A percentile compares a stretch with the other conserved stretches of the same genome.
phyloP scores from a whole-genome alignment of 108 stramenopile species.

The Fragilariopsis cylindrus region DNA sequence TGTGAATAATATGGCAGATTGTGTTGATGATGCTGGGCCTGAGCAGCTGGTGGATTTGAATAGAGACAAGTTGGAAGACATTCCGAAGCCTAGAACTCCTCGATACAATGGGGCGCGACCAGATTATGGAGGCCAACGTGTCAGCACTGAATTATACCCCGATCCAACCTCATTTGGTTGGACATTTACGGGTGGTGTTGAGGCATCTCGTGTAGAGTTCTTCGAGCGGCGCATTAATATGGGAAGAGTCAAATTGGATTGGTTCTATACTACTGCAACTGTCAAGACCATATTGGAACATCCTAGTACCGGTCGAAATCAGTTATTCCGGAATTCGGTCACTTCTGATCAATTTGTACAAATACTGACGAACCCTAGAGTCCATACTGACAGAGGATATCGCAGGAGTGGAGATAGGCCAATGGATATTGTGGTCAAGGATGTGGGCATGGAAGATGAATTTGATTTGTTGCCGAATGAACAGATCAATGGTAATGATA shows the following conservation, averaged over 20 bases:
- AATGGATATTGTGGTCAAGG: too few species aligned
- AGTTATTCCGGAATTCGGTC: conserved; percentile 32
- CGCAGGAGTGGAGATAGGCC: too few species aligned
- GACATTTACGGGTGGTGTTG: conserved; percentile 50
- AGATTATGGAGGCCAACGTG: background rate
- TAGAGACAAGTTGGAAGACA: too few species aligned
- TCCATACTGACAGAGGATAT: conserved; percentile 22
- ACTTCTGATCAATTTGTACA: conserved; percentile 28
- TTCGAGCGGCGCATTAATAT: conserved; percentile 36
- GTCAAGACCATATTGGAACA: conserved; percentile 50
- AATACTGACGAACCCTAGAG: conserved; percentile 35
- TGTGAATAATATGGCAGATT: too few species aligned
- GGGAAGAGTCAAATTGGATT: conserved; percentile 46
- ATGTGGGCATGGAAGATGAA: too few species aligned
- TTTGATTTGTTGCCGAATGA: too few species aligned
- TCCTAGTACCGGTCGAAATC: conserved; percentile 39
- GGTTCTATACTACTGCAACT: conserved; percentile 51
- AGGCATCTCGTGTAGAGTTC: conserved; percentile 41
- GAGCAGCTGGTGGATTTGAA: too few species aligned
- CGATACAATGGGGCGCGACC: conserved; percentile 31
- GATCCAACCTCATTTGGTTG: conserved; percentile 54
- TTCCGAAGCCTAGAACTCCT: background rate
- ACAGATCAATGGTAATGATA: background rate
- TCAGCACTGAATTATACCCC: conserved; percentile 38
- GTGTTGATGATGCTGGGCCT: too few species aligned